A percentile compares a stretch with the other conserved stretches of the same genome.
Conservation (phyloP, 495 filamentous ascomycete genomes). For the Trichoderma orchidacearum region DNA sequence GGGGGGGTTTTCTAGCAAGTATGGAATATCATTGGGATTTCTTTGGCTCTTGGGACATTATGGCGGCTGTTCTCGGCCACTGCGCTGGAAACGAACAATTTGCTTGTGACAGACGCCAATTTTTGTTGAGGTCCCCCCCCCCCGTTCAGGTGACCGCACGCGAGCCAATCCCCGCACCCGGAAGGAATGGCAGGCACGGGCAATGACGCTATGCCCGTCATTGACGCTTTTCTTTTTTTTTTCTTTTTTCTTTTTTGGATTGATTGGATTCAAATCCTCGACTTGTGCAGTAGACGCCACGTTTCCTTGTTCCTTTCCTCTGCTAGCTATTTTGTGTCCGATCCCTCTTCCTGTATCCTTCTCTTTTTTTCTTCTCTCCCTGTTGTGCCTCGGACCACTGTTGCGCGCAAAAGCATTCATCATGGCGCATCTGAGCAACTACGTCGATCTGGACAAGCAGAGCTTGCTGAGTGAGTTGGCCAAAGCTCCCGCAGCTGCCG, state of each 20-base stretch:
- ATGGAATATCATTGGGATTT: too few relatives aligned
- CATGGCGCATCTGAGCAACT: slow-evolving; percentile 24
- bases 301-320: not conserved
- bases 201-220: slow-evolving; percentile 1
- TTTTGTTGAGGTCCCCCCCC: slow-evolving; percentile 1
- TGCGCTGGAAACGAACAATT: not conserved
- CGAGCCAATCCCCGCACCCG: not conserved
- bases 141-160: not conserved
- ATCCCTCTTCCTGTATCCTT: not conserved
- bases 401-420: not conserved
- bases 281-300: not conserved
- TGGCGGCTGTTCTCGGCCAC: not conserved
- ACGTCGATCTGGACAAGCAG: slow-evolving; percentile 50
- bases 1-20: too few relatives aligned
- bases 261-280: not conserved
- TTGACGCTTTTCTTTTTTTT: too few relatives aligned
- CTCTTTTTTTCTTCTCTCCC: not conserved
- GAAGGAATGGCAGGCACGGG: not conserved
- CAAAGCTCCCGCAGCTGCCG: slow-evolving; percentile 5
- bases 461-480: slow-evolving; percentile 46
- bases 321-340: not conserved
- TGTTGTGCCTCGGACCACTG: not conserved
- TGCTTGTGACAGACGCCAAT: slow-evolving; percentile 1
- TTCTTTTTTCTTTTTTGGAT: not conserved
- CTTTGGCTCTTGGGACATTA: too few relatives aligned